Conservation (phyloP, 148 eudicot genomes). For the Arctostaphylos glauca region DNA sequence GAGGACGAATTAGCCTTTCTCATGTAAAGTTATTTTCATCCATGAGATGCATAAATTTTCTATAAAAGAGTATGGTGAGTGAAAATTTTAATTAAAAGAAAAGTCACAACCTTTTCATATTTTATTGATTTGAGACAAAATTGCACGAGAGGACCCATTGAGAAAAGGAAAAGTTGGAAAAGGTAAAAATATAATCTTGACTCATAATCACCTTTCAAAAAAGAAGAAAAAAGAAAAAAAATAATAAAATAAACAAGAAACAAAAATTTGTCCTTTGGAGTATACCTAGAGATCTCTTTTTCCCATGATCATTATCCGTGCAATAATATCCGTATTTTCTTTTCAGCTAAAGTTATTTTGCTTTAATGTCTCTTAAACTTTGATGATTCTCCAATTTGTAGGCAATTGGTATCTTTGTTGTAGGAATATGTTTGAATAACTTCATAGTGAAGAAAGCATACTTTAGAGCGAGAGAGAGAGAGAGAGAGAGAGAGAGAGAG, state of each 20-base stretch:
- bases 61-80: neutral
- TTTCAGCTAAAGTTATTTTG: constrained; percentile 27
- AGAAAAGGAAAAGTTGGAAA: constrained; percentile 24
- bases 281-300: constrained; percentile 28
- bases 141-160: constrained; percentile 23
- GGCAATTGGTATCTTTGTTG: constrained; percentile 20
- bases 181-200: constrained; percentile 28
- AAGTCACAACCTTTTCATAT: neutral
- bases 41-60: neutral
- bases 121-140: constrained; percentile 26
- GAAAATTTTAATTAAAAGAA: neutral
- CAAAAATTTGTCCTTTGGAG: constrained; percentile 26
- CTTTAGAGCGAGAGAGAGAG: neutral
- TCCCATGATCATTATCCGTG: constrained; percentile 28
- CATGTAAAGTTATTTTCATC: neutral
- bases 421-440: constrained; percentile 24
- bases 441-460: constrained; percentile 25
- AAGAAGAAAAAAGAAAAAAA: constrained; percentile 7
- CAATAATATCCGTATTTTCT: constrained; percentile 18
- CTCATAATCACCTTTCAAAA: constrained; percentile 38
- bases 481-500: constrained; percentile 25
- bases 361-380: constrained; percentile 25
- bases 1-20: too few relatives aligned
- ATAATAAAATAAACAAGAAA: constrained; percentile 11
- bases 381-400: constrained; percentile 32